Percentiles rank a stretch among this genome's conserved stretches.
Conservation (phyloP, 768 basidiomycete species). For the Kwoniella newhampshirensis region DNA sequence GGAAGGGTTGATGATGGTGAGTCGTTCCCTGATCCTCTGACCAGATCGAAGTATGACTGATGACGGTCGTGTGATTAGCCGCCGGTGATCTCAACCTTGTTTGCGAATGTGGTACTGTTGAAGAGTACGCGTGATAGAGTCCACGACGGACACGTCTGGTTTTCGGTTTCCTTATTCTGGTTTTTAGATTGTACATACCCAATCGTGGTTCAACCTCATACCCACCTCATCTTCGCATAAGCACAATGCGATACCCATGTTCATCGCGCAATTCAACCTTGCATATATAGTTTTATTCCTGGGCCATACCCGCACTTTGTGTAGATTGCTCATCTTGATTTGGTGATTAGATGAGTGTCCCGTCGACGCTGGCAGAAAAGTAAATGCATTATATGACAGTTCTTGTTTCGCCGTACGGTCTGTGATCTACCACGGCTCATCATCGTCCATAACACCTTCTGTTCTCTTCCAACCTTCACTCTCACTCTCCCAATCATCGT, state of each 20-base stretch:
- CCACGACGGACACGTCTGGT: constrained; percentile 8
- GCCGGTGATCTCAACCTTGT: constrained; percentile 87
- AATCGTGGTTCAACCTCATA: too few species aligned
- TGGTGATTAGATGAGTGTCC: too few species aligned
- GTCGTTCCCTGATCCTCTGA: constrained; percentile 38
- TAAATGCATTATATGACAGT: background rate
- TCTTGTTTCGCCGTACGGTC: background rate
- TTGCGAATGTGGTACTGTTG: constrained; percentile 55
- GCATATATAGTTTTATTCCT: constrained; percentile 9
- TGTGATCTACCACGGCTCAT: constrained; percentile 8
- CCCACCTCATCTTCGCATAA: too few species aligned
- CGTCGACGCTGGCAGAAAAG: background rate
- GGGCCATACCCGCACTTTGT: too few species aligned
- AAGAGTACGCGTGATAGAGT: constrained; percentile 51
- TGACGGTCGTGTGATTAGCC: constrained; percentile 57
- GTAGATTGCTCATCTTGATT: too few species aligned
- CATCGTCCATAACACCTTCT: constrained; percentile 24
- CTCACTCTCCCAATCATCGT: constrained; percentile 48
- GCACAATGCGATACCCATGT: too few species aligned
- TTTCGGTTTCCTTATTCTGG: background rate
- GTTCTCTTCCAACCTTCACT: constrained; percentile 44
- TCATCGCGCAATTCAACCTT: constrained; percentile 25
- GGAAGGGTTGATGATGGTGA: constrained; percentile 89
- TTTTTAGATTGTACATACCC: background rate
- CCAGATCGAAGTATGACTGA: background rate